Percentiles rank a stretch among this genome's conserved stretches.
These are phyloP conservation scores for Nannochloris sp. DNA, from an alignment of 139 green algal genomes.

Conservation along the genomic window DNA sequence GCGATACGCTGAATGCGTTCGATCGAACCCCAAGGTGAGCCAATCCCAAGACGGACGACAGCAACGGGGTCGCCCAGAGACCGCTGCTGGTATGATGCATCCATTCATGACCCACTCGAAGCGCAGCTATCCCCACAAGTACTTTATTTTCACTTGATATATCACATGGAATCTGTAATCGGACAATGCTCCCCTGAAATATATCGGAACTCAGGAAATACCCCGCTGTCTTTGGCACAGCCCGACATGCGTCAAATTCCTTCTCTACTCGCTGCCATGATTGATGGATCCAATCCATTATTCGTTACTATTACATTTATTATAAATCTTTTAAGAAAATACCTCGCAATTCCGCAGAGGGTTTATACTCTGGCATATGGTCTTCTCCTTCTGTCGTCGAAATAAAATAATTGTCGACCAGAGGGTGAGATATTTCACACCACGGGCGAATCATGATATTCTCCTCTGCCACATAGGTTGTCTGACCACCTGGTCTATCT, in stretches of 20 bases:
- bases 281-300: no score
- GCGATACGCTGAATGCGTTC: not conserved
- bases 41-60: not conserved
- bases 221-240: not conserved
- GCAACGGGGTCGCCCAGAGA: not conserved
- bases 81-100: no score
- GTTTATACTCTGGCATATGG: not conserved
- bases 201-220: not conserved
- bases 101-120: not conserved
- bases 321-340: constrained; percentile 1
- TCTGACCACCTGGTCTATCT: not conserved
- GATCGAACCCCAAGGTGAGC: not conserved
- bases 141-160: not conserved
- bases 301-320: not conserved
- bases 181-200: not conserved
- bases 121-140: not conserved
- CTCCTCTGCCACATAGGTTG: not conserved
- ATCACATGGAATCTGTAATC: not conserved
- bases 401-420: no score
- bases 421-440: not conserved
- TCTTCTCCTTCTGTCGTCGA: not conserved
- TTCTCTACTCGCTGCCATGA: not conserved
- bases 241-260: not conserved
- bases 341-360: constrained; percentile 6
- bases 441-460: not conserved